A percentile compares a stretch with the other conserved stretches of the same genome.
phyloP scores from a whole-genome alignment of 352 stramenopile species.

The Aphanomyces stellatus region DNA sequence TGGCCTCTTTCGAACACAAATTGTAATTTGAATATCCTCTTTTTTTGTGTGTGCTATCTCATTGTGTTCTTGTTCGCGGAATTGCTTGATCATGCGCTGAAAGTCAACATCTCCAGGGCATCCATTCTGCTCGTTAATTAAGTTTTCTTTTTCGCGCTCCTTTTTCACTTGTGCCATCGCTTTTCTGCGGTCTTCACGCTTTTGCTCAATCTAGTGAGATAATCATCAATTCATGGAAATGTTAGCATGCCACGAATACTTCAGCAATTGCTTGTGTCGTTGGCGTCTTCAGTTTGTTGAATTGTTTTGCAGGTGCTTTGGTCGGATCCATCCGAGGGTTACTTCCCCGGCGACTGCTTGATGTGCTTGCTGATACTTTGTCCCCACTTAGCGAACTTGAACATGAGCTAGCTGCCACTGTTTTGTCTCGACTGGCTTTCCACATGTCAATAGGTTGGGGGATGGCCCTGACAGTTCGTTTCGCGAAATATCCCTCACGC shows the following conservation, averaged over 20 bases:
- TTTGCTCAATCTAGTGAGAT: constrained; percentile 60
- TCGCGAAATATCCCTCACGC: background rate
- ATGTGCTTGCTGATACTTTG: background rate
- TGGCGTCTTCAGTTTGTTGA: background rate
- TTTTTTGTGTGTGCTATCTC: constrained; percentile 32
- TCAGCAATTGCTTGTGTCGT: constrained; percentile 19
- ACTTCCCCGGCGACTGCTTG: background rate
- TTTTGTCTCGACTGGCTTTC: constrained; percentile 4
- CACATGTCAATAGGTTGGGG: background rate
- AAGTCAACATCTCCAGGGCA: constrained; percentile 86
- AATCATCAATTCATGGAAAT: background rate
- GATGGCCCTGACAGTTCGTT: background rate
- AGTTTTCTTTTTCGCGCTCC: constrained; percentile 72
- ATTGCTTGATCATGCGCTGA: constrained; percentile 85
- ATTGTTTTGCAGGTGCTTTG: background rate
- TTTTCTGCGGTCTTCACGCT: constrained; percentile 71
- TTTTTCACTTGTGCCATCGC: constrained; percentile 82
- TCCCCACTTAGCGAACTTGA: background rate
- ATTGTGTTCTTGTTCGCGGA: constrained; percentile 69
- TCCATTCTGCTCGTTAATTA: constrained; percentile 68
- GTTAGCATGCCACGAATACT: background rate
- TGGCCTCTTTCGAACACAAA: constrained; percentile 94
- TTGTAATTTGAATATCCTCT: constrained; percentile 87
- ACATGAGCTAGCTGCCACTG: background rate
- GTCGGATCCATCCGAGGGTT: constrained; percentile 3